Percentiles rank a stretch among this genome's conserved stretches.
Conservation (phyloP, 768 basidiomycete species). For the Neoboletus magnificus region DNA sequence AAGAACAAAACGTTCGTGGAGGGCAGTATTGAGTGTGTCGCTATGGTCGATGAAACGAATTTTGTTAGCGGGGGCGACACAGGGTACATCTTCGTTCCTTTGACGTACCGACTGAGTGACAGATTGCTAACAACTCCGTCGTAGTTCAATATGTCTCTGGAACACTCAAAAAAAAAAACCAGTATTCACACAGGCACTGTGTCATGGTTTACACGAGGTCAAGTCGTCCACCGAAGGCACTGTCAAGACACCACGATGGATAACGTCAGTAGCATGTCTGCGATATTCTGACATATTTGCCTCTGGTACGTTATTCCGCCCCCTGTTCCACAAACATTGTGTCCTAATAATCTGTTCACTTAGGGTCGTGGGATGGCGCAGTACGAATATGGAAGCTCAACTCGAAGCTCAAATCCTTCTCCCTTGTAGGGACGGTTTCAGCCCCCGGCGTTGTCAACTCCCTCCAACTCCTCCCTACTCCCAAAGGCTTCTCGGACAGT, state of each 20-base stretch:
- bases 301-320: conserved; percentile 56
- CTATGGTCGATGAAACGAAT: conserved; percentile 92
- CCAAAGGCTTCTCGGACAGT: conserved; percentile 38
- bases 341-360: not conserved
- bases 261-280: conserved; percentile 78
- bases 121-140: not conserved
- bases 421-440: conserved; percentile 57
- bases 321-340: not conserved
- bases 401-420: conserved; percentile 71
- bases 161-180: conserved; percentile 93
- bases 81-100: conserved; percentile 55
- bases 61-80: conserved; percentile 95
- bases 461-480: conserved; percentile 69
- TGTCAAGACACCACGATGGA: conserved; percentile 83
- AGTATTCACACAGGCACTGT: conserved; percentile 77
- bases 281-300: conserved; percentile 90
- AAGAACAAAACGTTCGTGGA: conserved; percentile 60
- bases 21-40: conserved; percentile 87
- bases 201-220: conserved; percentile 80
- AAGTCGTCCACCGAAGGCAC: conserved; percentile 71
- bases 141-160: conserved; percentile 87
- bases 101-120: not conserved
- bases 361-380: conserved; percentile 92
- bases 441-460: conserved; percentile 87
- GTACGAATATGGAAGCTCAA: conserved; percentile 93